phyloP scores from a whole-genome alignment of 2,329 filamentous ascomycete species.

The Raffaelea albimanens region DNA sequence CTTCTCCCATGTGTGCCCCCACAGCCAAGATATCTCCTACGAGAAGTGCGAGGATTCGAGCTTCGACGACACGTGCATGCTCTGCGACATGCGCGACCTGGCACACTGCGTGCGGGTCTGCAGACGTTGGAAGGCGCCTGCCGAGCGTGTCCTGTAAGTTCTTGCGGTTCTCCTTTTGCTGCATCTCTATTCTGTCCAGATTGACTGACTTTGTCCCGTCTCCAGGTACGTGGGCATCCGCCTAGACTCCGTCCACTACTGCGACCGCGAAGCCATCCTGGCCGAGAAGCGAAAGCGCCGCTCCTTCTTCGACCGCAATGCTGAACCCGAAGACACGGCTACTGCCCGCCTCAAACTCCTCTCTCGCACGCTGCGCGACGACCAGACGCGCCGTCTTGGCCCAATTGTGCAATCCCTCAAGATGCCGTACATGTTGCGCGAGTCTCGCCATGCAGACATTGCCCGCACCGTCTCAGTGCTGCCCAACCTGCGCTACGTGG shows the following conservation, averaged over 20 bases:
- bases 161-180: background rate
- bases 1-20: conserved; percentile 76
- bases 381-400: conserved; percentile 56
- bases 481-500: conserved; percentile 78
- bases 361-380: conserved; percentile 72
- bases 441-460: conserved; percentile 74
- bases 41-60: conserved; percentile 75
- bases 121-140: conserved; percentile 55
- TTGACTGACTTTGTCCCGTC: background rate
- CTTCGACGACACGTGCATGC: conserved; percentile 74
- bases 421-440: conserved; percentile 88
- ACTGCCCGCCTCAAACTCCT: conserved; percentile 68
- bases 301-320: conserved; percentile 65
- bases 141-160: conserved; percentile 45
- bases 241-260: conserved; percentile 92
- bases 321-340: conserved; percentile 71
- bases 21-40: conserved; percentile 67
- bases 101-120: conserved; percentile 69
- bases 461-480: conserved; percentile 78
- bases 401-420: conserved; percentile 70
- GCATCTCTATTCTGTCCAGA: background rate
- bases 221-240: conserved; percentile 77
- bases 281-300: conserved; percentile 69
- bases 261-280: conserved; percentile 73
- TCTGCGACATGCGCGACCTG: conserved; percentile 85